Evolutionary conservation across 768 basidiomycete species (phyloP).

Genomic region (Russula ochroleuca): DNA sequence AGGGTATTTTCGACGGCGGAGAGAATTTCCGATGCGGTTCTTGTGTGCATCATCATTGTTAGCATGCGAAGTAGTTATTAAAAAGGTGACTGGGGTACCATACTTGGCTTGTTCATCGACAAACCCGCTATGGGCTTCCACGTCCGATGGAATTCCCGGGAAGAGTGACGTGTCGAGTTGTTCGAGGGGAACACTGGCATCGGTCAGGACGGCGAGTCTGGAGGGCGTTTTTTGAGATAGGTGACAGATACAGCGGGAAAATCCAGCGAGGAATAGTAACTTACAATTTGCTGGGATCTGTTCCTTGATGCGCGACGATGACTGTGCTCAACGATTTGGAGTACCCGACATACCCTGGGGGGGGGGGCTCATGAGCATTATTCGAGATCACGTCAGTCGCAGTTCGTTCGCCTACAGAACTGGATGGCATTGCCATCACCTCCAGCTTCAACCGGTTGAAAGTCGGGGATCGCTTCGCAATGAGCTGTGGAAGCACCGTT

Average conservation of each 20-base stretch:
- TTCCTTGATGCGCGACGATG: conserved; percentile 41
- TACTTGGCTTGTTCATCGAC: conserved; percentile 43
- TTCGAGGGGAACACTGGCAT: conserved; percentile 38
- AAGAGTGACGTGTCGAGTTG: conserved; percentile 42
- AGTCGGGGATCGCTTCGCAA: conserved; percentile 47
- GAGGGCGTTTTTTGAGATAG: not conserved
- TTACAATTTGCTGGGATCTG: conserved; percentile 35
- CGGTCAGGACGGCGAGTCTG: conserved; percentile 41
- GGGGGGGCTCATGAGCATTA: not conserved
- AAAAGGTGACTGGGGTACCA: conserved; percentile 9
- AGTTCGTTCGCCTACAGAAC: conserved; percentile 36
- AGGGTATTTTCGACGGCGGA: not conserved
- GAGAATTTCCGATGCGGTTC: conserved; percentile 8
- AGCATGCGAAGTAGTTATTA: not conserved
- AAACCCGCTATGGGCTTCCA: conserved; percentile 50
- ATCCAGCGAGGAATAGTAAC: not conserved
- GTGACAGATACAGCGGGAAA: not conserved
- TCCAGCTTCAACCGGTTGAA: conserved; percentile 46
- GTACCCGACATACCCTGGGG: conserved; percentile 52
- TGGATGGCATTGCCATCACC: conserved; percentile 43
- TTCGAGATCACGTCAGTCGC: not conserved
- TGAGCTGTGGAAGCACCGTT: conserved; percentile 33
- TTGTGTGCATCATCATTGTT: not conserved
- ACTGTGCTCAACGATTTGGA: conserved; percentile 38
- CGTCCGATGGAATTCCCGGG: conserved; percentile 43